Evolutionary conservation across 140 eudicot genomes (phyloP).

Genomic region (Cichorium intybus): DNA sequence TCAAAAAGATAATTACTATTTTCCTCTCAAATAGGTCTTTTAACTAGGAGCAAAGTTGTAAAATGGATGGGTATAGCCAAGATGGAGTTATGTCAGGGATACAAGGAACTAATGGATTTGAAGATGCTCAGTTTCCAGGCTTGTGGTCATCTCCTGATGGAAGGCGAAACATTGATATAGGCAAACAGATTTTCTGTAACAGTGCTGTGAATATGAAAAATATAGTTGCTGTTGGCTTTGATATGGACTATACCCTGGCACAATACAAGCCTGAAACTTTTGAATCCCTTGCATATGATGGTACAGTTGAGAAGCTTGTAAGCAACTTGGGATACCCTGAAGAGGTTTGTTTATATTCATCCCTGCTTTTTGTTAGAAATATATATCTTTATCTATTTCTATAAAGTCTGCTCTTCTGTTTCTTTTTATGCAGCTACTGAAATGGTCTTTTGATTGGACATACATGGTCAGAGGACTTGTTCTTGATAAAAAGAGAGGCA

Average conservation of each 20-base stretch:
- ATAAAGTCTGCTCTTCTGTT: background rate
- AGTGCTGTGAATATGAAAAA: slow-evolving; percentile 88
- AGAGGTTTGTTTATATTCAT: slow-evolving; percentile 54
- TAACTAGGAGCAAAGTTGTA: slow-evolving; percentile 35
- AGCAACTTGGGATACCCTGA: slow-evolving; percentile 72
- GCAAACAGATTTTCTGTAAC: slow-evolving; percentile 81
- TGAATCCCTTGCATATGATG: slow-evolving; percentile 92
- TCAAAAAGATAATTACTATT: slow-evolving; percentile 26
- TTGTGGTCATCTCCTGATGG: slow-evolving; percentile 78
- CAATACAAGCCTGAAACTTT: slow-evolving; percentile 91
- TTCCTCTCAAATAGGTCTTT: slow-evolving; percentile 1
- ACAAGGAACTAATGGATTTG: slow-evolving; percentile 24
- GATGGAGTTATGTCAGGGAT: slow-evolving; percentile 22
- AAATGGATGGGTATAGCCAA: slow-evolving; percentile 39
- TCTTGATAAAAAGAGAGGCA: slow-evolving; percentile 93
- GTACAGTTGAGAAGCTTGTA: slow-evolving; percentile 83
- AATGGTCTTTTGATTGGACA: slow-evolving; percentile 82
- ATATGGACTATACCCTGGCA: slow-evolving; percentile 94
- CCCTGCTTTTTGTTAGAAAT: background rate
- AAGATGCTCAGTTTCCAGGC: slow-evolving; percentile 35
- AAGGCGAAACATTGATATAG: slow-evolving; percentile 49
- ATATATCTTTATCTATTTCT: too few species aligned
- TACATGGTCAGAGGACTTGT: slow-evolving; percentile 98
- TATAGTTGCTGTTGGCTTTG: slow-evolving; percentile 94
- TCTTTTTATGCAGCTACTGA: slow-evolving; percentile 51